Conservation (phyloP, 1,284 basidiomycete genomes). For the Cryptococcus sp. region DNA sequence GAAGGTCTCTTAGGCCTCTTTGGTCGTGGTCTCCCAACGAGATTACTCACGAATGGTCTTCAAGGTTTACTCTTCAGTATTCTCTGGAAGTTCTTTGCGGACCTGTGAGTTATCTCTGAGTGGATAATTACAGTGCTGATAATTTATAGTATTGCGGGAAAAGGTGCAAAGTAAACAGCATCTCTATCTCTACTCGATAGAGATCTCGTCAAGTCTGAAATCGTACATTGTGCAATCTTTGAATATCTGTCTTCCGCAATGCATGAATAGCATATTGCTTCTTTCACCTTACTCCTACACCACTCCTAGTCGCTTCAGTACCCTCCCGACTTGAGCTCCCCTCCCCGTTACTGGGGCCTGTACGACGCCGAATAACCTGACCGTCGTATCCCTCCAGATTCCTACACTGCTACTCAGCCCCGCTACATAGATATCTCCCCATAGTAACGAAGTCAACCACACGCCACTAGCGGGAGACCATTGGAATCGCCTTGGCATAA, state of each 20-base stretch:
- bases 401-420: slow-evolving; percentile 69
- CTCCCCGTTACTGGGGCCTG: slow-evolving; percentile 54
- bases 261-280: neutral
- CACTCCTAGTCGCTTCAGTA: slow-evolving; percentile 44
- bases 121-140: neutral
- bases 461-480: slow-evolving; percentile 84
- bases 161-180: neutral
- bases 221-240: neutral
- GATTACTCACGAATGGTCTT: slow-evolving; percentile 76
- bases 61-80: slow-evolving; percentile 81
- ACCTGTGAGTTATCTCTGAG: slow-evolving; percentile 52
- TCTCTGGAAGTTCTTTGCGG: slow-evolving; percentile 77
- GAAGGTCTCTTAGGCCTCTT: slow-evolving; percentile 69
- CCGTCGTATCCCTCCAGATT: slow-evolving; percentile 79
- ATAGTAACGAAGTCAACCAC: slow-evolving; percentile 83
- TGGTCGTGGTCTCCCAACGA: slow-evolving; percentile 74
- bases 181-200: neutral
- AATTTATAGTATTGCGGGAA: neutral
- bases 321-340: slow-evolving; percentile 36
- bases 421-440: slow-evolving; percentile 90
- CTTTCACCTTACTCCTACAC: slow-evolving; percentile 13
- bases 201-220: neutral
- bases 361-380: slow-evolving; percentile 82
- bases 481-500: slow-evolving; percentile 69
- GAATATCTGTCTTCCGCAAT: neutral